Evolutionary conservation across 352 stramenopile species (phyloP).

Genomic region (Pythium rishiriense): DNA sequence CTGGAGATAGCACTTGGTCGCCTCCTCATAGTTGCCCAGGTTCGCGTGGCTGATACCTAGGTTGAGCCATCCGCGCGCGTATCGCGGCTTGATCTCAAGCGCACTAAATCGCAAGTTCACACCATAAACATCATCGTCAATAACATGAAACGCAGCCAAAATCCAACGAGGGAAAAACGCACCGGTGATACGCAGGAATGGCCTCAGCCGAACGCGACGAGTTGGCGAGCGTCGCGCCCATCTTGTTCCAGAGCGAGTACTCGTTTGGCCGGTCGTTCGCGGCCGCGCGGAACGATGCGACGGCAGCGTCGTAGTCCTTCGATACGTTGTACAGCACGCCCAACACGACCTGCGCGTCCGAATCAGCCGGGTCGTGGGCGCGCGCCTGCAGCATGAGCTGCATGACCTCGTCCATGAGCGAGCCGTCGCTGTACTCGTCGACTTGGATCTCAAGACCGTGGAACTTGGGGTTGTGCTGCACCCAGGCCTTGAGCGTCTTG

Average conservation of each 20-base stretch:
- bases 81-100: slow-evolving; percentile 95
- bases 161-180: slow-evolving; percentile 20
- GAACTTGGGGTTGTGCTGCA: slow-evolving; percentile 97
- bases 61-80: slow-evolving; percentile 97
- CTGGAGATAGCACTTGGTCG: slow-evolving; percentile 96
- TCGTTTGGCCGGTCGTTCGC: slow-evolving; percentile 84
- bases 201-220: slow-evolving; percentile 92
- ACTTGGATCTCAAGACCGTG: slow-evolving; percentile 89
- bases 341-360: slow-evolving; percentile 89
- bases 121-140: slow-evolving; percentile 1
- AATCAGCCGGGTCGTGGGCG: slow-evolving; percentile 72
- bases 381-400: slow-evolving; percentile 92
- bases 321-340: slow-evolving; percentile 98
- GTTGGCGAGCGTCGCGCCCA: slow-evolving; percentile 97
- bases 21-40: slow-evolving; percentile 94
- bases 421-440: slow-evolving; percentile 89
- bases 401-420: slow-evolving; percentile 93
- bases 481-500: slow-evolving; percentile 94
- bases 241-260: slow-evolving; percentile 98
- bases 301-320: slow-evolving; percentile 94
- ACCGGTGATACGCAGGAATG: slow-evolving; percentile 91
- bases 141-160: neutral
- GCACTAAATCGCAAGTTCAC: slow-evolving; percentile 41
- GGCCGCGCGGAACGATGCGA: slow-evolving; percentile 87
- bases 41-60: slow-evolving; percentile 98